A percentile compares a stretch with the other conserved stretches of the same genome.
Evolutionary conservation across 2,329 filamentous ascomycete species (phyloP).

Genomic region (Colletotrichum tanaceti): DNA sequence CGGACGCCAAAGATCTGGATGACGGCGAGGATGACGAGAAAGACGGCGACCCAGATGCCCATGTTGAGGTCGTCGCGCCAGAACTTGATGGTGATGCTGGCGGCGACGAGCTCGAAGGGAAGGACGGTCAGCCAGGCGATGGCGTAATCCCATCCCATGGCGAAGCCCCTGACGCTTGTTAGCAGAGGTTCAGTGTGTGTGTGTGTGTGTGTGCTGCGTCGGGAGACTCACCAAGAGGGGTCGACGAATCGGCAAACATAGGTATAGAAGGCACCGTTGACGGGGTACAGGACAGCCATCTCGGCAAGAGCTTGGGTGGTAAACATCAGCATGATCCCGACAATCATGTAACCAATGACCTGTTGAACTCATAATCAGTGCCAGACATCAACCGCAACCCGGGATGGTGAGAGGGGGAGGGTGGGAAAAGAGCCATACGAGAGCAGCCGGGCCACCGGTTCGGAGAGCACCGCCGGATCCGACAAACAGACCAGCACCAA

Average conservation of each 20-base stretch:
- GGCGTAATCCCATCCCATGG: conserved; percentile 63
- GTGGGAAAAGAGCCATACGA: conserved; percentile 51
- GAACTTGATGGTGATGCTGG: conserved; percentile 79
- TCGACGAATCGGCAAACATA: conserved; percentile 72
- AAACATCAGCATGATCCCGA: conserved; percentile 71
- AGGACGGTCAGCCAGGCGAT: conserved; percentile 78
- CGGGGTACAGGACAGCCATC: conserved; percentile 70
- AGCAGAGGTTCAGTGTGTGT: not conserved
- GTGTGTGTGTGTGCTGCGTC: not conserved
- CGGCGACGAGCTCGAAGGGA: conserved; percentile 77
- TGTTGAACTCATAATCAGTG: conserved; percentile 5
- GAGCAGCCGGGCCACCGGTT: conserved; percentile 59
- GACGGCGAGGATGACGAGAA: conserved; percentile 57
- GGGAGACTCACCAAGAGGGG: conserved; percentile 65
- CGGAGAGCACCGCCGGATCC: conserved; percentile 65
- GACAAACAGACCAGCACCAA: conserved; percentile 73
- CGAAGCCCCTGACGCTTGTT: conserved; percentile 57
- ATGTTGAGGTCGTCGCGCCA: conserved; percentile 64
- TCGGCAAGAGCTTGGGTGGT: conserved; percentile 71
- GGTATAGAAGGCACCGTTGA: conserved; percentile 72
- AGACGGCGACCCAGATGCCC: conserved; percentile 66
- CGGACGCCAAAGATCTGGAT: conserved; percentile 63
- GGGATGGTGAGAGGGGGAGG: too few relatives aligned
- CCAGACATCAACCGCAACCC: not conserved
- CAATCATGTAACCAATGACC: conserved; percentile 64